Evolutionary conservation across 1,284 basidiomycete genomes (phyloP).

Genomic region (Microstroma glucosiphilum): DNA sequence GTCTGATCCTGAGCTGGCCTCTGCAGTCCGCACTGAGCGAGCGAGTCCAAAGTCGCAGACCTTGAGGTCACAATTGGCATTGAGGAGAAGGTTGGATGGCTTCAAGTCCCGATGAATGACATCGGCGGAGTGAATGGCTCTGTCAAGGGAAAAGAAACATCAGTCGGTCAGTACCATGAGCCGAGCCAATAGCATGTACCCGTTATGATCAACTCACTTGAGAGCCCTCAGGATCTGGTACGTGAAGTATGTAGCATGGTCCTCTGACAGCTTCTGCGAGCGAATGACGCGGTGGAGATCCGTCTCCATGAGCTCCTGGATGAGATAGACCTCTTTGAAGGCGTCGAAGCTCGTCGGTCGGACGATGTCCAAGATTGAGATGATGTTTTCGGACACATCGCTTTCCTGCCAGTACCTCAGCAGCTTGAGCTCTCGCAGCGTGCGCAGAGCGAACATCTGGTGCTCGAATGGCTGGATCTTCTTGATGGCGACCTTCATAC

Average conservation of each 20-base stretch:
- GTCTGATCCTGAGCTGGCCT: conserved; percentile 9
- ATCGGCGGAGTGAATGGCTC: conserved; percentile 80
- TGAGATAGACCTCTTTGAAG: conserved; percentile 39
- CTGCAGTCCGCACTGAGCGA: conserved; percentile 17
- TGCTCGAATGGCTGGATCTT: conserved; percentile 49
- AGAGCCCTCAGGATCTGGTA: conserved; percentile 82
- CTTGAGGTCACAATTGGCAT: conserved; percentile 83
- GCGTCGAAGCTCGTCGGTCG: conserved; percentile 22
- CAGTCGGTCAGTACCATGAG: too few relatives aligned
- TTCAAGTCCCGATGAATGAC: conserved; percentile 94
- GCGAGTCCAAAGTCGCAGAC: conserved; percentile 38
- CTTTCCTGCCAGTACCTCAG: conserved; percentile 48
- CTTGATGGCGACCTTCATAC: conserved; percentile 53
- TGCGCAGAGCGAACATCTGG: conserved; percentile 50
- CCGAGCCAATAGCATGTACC: too few relatives aligned
- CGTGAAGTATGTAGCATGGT: conserved; percentile 33
- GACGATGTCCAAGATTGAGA: conserved; percentile 32
- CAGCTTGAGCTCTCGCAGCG: conserved; percentile 48
- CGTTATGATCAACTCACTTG: conserved; percentile 54
- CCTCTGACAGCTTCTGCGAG: conserved; percentile 63
- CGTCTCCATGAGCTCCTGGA: conserved; percentile 75
- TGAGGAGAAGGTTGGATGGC: conserved; percentile 87
- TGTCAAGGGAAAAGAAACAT: too few relatives aligned
- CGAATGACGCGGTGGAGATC: conserved; percentile 81
- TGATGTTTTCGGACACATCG: conserved; percentile 36